Evolutionary conservation across 495 filamentous ascomycete species (phyloP).

Genomic region (Aspergillus ostianus): DNA sequence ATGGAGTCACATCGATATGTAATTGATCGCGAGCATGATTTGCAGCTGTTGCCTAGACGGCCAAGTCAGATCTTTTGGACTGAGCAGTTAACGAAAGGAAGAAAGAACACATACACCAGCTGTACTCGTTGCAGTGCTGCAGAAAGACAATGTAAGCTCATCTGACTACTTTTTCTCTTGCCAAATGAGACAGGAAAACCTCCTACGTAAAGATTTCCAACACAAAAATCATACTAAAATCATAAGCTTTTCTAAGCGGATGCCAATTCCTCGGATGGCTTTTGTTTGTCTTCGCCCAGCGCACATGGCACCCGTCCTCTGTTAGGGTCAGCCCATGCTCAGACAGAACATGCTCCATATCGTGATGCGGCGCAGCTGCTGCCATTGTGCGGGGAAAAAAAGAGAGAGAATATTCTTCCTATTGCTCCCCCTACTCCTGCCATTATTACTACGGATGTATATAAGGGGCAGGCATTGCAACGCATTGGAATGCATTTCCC

Average conservation of each 20-base stretch:
- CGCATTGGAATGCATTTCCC: no score
- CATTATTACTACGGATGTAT: no score
- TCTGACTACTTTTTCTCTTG: background rate
- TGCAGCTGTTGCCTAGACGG: conserved; percentile 21
- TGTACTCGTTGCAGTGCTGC: conserved; percentile 30
- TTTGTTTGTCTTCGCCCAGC: conserved; percentile 19
- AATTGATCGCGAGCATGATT: conserved; percentile 23
- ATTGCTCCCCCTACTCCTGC: no score
- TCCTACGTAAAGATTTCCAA: conserved; percentile 28
- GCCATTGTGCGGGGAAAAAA: no score
- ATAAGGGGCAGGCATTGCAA: no score
- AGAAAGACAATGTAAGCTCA: conserved; percentile 1
- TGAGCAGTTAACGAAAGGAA: background rate
- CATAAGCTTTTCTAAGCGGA: conserved; percentile 18
- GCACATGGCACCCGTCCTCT: conserved; percentile 16
- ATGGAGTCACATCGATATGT: conserved; percentile 16
- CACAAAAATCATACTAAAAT: conserved; percentile 22
- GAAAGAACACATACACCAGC: conserved; percentile 22
- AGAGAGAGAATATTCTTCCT: no score
- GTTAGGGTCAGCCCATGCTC: conserved; percentile 18
- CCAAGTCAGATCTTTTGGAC: conserved; percentile 5
- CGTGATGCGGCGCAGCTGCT: no score
- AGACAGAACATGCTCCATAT: background rate
- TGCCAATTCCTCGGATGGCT: conserved; percentile 30
- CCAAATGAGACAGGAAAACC: background rate